A percentile compares a stretch with the other conserved stretches of the same genome.
Evolutionary conservation across 2,329 filamentous ascomycete genomes (phyloP).

Genomic region (Trichoderma citrinoviride): DNA sequence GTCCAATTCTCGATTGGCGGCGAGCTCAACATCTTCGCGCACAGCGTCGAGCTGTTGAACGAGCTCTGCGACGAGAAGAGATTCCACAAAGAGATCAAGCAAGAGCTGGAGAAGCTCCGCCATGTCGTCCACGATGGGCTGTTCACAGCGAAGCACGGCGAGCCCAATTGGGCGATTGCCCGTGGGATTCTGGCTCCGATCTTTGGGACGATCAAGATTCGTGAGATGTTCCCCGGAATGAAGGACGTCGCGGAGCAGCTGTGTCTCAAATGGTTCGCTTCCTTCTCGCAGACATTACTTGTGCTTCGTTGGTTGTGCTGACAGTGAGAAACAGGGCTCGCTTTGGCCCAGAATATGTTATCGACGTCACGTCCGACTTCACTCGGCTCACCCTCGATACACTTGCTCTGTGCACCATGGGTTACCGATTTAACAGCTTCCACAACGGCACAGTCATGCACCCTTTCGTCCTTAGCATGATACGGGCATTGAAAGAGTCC

Average conservation of each 20-base stretch:
- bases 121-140: constrained; percentile 17
- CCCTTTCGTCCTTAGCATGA: constrained; percentile 24
- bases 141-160: constrained; percentile 15
- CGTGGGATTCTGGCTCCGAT: constrained; percentile 18
- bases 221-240: constrained; percentile 12
- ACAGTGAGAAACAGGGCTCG: constrained; percentile 31
- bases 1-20: constrained; percentile 13
- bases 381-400: constrained; percentile 62
- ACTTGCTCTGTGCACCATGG: constrained; percentile 58
- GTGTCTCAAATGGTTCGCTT: constrained; percentile 19
- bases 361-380: constrained; percentile 57
- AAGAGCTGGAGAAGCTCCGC: constrained; percentile 14
- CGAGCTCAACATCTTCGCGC: constrained; percentile 10
- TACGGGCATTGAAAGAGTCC: constrained; percentile 13
- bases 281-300: background rate
- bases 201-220: constrained; percentile 18
- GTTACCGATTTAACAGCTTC: constrained; percentile 60
- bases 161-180: constrained; percentile 19
- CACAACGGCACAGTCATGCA: constrained; percentile 38
- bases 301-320: background rate
- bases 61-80: constrained; percentile 19
- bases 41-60: constrained; percentile 5
- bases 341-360: constrained; percentile 41
- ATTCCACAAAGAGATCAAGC: constrained; percentile 7
- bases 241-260: constrained; percentile 16